phyloP scores from a whole-genome alignment of 257 asterid genomes.

The Solanum chiquidenum region DNA sequence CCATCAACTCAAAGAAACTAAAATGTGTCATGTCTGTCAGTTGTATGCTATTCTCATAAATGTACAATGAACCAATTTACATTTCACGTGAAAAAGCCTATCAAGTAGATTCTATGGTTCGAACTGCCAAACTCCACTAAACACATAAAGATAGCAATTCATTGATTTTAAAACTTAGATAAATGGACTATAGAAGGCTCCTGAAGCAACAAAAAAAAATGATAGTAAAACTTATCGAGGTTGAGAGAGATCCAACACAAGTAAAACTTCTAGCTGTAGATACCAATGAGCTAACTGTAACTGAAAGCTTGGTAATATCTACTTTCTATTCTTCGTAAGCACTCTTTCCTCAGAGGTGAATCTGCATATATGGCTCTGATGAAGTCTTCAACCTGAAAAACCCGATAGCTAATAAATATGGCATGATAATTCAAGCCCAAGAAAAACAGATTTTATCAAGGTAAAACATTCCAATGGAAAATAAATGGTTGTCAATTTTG shows the following conservation, averaged over 20 bases:
- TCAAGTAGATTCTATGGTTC: not conserved
- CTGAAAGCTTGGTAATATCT: not conserved
- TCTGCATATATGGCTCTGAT: slow-evolving; percentile 83
- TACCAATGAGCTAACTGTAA: not conserved
- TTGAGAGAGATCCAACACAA: not conserved
- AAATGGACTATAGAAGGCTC: not conserved
- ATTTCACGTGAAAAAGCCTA: not conserved
- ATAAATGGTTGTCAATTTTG: not conserved
- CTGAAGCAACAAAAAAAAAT: not conserved
- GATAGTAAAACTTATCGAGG: not conserved
- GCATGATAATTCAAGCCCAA: not conserved
- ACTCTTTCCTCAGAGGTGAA: slow-evolving; percentile 82
- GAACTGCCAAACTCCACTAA: not conserved
- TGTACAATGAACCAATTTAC: not conserved
- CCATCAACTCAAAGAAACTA: not conserved
- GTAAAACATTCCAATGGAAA: not conserved
- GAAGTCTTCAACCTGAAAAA: slow-evolving; percentile 66
- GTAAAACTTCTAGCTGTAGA: not conserved
- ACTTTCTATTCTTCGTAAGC: slow-evolving; percentile 59
- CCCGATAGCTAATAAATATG: not conserved
- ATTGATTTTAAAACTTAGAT: not conserved
- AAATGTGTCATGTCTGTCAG: not conserved
- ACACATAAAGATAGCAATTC: not conserved
- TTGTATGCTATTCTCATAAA: not conserved
- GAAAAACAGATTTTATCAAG: not conserved